phyloP scores from a whole-genome alignment of 2,329 filamentous ascomycete species.

The Furcasterigmium sp. region DNA sequence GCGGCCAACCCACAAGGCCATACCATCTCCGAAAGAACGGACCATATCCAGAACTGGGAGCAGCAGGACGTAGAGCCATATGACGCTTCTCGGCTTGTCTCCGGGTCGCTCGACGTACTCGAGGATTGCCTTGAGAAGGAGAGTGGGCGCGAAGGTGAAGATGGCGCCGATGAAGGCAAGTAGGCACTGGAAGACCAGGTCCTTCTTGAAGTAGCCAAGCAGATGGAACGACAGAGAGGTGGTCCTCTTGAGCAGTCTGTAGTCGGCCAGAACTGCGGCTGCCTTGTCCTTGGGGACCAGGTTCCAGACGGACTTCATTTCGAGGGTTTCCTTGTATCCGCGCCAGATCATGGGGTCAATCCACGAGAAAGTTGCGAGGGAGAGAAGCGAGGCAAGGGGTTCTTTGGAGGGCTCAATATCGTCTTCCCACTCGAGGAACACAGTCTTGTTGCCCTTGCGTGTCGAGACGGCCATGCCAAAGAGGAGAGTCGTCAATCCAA shows the following conservation, averaged over 20 bases:
- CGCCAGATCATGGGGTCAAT: slow-evolving; percentile 84
- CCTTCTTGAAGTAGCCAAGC: slow-evolving; percentile 74
- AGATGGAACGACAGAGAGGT: slow-evolving; percentile 74
- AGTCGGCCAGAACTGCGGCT: slow-evolving; percentile 70
- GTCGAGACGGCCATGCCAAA: slow-evolving; percentile 73
- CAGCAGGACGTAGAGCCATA: slow-evolving; percentile 93
- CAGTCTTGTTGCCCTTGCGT: slow-evolving; percentile 85
- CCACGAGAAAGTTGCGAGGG: slow-evolving; percentile 84
- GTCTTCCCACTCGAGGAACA: slow-evolving; percentile 84
- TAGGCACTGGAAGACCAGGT: slow-evolving; percentile 68
- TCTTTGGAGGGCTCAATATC: slow-evolving; percentile 83
- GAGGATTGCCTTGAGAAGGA: slow-evolving; percentile 85
- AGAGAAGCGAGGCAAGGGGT: slow-evolving; percentile 82
- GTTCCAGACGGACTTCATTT: slow-evolving; percentile 89
- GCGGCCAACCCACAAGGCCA: slow-evolving; percentile 87
- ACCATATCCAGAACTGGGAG: slow-evolving; percentile 78
- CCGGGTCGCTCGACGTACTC: slow-evolving; percentile 87
- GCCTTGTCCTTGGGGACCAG: slow-evolving; percentile 84
- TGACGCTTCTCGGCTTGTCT: slow-evolving; percentile 72
- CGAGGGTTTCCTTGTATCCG: slow-evolving; percentile 79
- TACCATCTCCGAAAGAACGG: slow-evolving; percentile 77
- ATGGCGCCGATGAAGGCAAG: slow-evolving; percentile 77
- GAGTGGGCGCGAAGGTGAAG: slow-evolving; percentile 85
- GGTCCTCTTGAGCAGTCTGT: slow-evolving; percentile 81
- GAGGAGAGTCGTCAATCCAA: slow-evolving; percentile 68